Base-by-base conservation (phyloP, 495 filamentous ascomycete genomes). In the Hypoxylon subgilvum region DNA sequence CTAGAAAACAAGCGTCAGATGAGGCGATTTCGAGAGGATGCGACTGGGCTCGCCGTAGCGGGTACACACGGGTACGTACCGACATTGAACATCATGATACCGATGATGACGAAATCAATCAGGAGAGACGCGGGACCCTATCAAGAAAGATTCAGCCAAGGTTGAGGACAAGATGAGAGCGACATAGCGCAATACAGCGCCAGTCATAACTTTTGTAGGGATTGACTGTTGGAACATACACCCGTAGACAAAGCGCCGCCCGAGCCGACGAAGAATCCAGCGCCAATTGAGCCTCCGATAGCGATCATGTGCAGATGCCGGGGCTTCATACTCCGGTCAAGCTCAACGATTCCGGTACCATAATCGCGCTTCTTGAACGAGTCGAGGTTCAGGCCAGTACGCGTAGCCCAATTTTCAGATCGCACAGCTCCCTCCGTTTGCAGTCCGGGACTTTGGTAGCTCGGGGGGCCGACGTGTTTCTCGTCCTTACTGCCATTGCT, bases 241-340 rank as follows among this genome's bases (percentile, higher is more conserved):
- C 76, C 76, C 13, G 69, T 71, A 51, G 49, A 44, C 44, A 82
- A 68, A 12, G 79, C 78, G 31, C 66, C 62, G 51, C 81, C 81
- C 12, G 81, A 80, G 23, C 81, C 74, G 60, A 82, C 77, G 66
- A 80, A 82, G 68, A 81, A 83, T 72, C 74, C 86, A 19, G 86
- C 88, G 36, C 86, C 87, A 47, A 89, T 88, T 3, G 84, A 85
- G 31, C 86, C 86, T 19, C 86, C 86, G 59, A 89, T 88, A 42
- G 86, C 86, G 65, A 90, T 90, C 83, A 90, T 89, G 70, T 89
- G 86, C 54, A 89, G 68, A 70, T 89, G 86, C 40, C 86, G 77
- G 21, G 78, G 76, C 72, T 84, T 84, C 73, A 89, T 75, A 64
- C 75, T 78, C 31, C 85, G 84, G 72, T 89, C 78, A 51, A 83